Base-by-base conservation (phyloP, 805 yeast genomes). In the Candida arabinofermentans region DNA sequence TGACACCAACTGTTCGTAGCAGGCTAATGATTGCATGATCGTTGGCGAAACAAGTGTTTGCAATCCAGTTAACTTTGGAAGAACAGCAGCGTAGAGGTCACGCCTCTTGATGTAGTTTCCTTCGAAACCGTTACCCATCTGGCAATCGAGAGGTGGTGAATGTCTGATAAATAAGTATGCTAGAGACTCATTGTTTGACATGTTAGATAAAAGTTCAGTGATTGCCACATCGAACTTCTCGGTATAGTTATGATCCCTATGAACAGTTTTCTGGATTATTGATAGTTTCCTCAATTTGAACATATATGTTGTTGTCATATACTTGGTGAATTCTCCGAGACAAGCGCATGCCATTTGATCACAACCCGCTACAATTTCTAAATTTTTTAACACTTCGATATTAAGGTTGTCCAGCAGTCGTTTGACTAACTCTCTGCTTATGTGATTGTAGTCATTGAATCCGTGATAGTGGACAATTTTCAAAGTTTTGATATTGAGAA, bases 1-100 rank as follows among this genome's bases (percentile, higher is more conserved):
- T 35, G 86, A 83, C 55, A 80, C 78, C 6, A 81, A 57, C 42
- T 81, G 81, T 49, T 85, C 95, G 56, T 83, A 85, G 46, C 86
- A 76, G 0, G 87, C 67, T 17, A 81, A 63, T 0, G 80, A 64
- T 42, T 79, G 77, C 47, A 85, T 57, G 40, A 82, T 67, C 4
- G 78, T 77, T 2, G 90, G 88, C 0, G 80, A 69, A 4, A 75
- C 62, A 12, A 85, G 55, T 2, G 66, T 65, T 36, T 72, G 62
- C 33, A 78, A 62, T 2, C 64, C 53, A 12, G 51, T 51, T 23
- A 77, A 48, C 13, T 66, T 53, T 0, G 86, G 85, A 5, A 83
- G 55, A 0, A 72, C 61, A 0, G 62, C 57, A 19, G 70, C 69
- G 50, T 72, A 82, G 10, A 84, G 52, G 23, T 66, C 70, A 40